These are phyloP conservation scores for Diutina pseudorugosa DNA, from an alignment of 1,139 yeast genomes.

Conservation along the genomic window DNA sequence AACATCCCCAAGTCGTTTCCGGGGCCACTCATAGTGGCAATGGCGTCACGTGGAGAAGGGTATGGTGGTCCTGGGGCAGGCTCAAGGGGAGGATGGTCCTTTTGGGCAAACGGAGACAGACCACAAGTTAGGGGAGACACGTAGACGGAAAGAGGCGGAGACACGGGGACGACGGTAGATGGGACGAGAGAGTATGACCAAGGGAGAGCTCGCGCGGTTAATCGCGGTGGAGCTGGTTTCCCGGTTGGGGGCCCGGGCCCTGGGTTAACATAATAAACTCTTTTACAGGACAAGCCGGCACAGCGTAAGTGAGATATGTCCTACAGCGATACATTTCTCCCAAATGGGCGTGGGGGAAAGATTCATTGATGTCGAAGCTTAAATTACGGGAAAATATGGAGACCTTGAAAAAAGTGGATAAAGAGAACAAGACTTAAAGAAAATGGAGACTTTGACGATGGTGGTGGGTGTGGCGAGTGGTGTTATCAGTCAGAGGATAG, in stretches of 20 bases:
- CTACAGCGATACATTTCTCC: background rate
- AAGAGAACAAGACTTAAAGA: no score
- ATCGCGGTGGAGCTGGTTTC: background rate
- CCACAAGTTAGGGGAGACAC: no score
- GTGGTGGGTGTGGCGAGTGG: no score
- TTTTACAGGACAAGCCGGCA: no score
- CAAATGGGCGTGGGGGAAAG: no score
- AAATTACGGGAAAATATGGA: no score
- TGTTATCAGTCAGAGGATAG: no score
- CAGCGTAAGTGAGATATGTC: no score
- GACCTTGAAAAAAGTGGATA: no score
- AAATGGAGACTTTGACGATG: no score
- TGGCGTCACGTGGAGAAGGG: background rate
- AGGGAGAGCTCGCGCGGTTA: background rate
- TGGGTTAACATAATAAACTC: background rate
- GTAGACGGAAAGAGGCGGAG: no score
- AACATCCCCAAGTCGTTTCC: slow-evolving; percentile 2
- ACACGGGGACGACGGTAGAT: background rate
- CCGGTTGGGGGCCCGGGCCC: background rate
- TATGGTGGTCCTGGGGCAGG: background rate
- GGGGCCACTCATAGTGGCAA: background rate
- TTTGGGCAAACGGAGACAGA: background rate
- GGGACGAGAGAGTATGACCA: background rate
- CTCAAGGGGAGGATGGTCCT: background rate
- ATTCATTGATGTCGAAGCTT: no score